Conservation (phyloP, 306 rosid species). For the Sicyos baderoa region DNA sequence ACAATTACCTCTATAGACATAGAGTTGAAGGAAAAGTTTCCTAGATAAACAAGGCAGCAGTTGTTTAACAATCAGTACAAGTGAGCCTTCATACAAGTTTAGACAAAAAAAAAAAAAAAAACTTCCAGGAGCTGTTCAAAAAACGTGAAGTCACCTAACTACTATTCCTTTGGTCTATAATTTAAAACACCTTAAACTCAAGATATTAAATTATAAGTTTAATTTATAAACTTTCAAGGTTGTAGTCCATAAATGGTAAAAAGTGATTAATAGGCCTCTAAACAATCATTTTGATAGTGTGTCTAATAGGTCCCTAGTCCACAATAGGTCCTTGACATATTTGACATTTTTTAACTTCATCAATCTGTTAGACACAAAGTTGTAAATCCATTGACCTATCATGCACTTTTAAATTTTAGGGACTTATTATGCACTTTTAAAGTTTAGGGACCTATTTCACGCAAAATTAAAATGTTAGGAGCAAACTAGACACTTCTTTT, state of each 20-base stretch:
- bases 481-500: not conserved
- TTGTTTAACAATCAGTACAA: not conserved
- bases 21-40: slow-evolving; percentile 1
- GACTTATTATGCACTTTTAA: not conserved
- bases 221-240: not conserved
- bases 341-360: not conserved
- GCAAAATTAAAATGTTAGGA: not conserved
- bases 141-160: not conserved
- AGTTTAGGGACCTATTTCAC: not conserved
- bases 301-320: not conserved
- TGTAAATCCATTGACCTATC: not conserved
- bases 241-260: not conserved
- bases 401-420: not conserved
- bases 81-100: not conserved
- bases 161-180: not conserved
- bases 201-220: not conserved
- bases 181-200: not conserved
- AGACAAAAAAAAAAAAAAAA: not conserved
- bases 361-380: not conserved
- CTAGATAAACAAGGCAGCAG: slow-evolving; percentile 5
- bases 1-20: not conserved
- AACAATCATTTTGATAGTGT: not conserved
- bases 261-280: not conserved
- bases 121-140: not conserved
- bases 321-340: not conserved